Evolutionary conservation across 1,284 basidiomycete genomes (phyloP), one percentile per base, ranked within the genome.

Genomic region (Rhodotorula sp.): DNA sequence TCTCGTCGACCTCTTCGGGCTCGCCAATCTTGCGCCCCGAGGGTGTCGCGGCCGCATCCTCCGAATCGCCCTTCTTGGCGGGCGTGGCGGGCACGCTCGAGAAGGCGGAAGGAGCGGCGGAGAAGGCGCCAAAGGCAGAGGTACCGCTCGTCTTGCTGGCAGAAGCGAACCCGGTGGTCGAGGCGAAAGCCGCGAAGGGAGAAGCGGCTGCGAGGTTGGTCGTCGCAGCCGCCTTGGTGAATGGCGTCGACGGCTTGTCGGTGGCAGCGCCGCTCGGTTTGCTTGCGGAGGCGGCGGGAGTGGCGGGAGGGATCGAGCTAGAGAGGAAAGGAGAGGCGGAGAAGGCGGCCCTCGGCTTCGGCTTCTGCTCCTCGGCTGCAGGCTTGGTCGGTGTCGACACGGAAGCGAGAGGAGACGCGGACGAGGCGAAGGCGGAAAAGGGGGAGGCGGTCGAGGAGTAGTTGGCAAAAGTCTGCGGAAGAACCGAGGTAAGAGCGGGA

Each of bases 181-280:
- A 70, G 0, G 72, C 72, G 27, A 76, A 76, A 5, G 67, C 57
- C 0, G 70, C 65, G 58, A 76, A 76, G 0, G 74, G 72, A 1
- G 74, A 73, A 3, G 71, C 68, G 3, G 67, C 49, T 4, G 61
- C 59, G 50, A 67, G 66, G 49, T 67, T 63, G 23, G 66, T 67
- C 41, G 66, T 67, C 42, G 66, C 25, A 2, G 66, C 60, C 8
- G 68, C 57, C 59, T 72, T 68, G 59, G 67, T 64, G 64, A 66
- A 64, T 2, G 67, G 53, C 5, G 61, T 65, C 34, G 70, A 48
- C 8, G 65, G 23, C 23, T 65, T 23, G 12, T 56, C 9, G 52
- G 34, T 4, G 12, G 64, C 5, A n/a, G 61, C 14, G 5, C 42
- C 12, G 14, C n/a, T 34, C 3, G 45, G n/a, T n/a, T 49, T 25